These are phyloP conservation scores for Coprinopsis strossmayeri DNA, from an alignment of 768 basidiomycete genomes.

Conservation along the genomic window DNA sequence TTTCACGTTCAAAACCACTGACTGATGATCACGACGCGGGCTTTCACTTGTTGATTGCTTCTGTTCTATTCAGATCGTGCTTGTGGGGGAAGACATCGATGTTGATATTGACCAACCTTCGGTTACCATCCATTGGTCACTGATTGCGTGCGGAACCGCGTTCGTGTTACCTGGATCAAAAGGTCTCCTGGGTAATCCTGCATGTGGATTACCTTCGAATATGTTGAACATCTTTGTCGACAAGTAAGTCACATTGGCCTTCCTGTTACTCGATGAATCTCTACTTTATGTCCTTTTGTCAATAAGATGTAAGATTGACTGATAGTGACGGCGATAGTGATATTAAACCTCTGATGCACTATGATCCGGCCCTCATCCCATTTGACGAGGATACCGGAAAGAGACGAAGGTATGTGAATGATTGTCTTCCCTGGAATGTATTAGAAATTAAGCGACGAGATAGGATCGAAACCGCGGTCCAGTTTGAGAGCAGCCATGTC, in stretches of 20 bases:
- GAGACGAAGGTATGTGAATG: conserved; percentile 32
- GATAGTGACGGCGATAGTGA: too few species aligned
- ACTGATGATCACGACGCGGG: not conserved
- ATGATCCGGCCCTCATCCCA: conserved; percentile 43
- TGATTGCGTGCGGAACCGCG: conserved; percentile 42
- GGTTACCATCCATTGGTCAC: conserved; percentile 49
- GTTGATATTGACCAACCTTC: conserved; percentile 55
- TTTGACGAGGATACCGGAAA: conserved; percentile 31
- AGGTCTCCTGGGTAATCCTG: conserved; percentile 36
- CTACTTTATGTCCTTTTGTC: too few species aligned
- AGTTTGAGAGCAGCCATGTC: conserved; percentile 51
- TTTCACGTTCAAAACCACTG: not conserved
- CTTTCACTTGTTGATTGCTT: not conserved
- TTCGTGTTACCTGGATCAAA: conserved; percentile 39
- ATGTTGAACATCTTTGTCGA: conserved; percentile 42
- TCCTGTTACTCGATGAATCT: too few species aligned
- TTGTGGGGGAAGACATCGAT: conserved; percentile 51
- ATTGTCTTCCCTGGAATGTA: not conserved
- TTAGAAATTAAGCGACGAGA: not conserved
- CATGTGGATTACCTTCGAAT: conserved; percentile 41
- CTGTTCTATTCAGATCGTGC: conserved; percentile 35
- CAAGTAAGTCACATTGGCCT: conserved; percentile 26
- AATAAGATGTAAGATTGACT: too few species aligned
- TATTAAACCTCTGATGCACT: conserved; percentile 29
- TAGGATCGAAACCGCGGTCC: conserved; percentile 49